A percentile compares a stretch with the other conserved stretches of the same genome.
These are phyloP conservation scores for Closterium sp. DNA, from an alignment of 139 green algal genomes.

Conservation along the genomic window DNA sequence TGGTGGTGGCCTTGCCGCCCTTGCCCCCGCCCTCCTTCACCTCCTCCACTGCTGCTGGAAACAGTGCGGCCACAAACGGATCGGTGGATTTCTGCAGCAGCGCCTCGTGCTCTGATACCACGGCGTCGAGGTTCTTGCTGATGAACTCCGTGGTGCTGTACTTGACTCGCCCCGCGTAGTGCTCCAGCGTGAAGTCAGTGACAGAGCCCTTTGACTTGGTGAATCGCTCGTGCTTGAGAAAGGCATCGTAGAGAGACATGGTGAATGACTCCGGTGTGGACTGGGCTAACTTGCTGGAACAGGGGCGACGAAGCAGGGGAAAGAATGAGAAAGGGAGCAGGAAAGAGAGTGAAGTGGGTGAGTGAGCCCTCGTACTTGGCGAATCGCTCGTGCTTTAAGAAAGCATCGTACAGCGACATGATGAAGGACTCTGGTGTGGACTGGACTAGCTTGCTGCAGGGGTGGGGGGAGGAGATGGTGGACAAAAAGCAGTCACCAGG, in stretches of 20 bases:
- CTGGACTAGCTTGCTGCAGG: conserved; percentile 9
- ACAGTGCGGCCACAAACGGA: neutral
- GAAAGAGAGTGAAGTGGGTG: neutral
- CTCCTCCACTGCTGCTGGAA: neutral
- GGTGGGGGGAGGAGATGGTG: neutral
- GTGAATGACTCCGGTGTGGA: conserved; percentile 19
- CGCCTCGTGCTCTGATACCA: conserved; percentile 92
- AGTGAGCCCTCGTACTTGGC: neutral
- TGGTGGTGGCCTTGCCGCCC: neutral
- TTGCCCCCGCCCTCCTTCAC: neutral
- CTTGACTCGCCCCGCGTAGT: conserved; percentile 51
- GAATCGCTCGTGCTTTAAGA: conserved; percentile 19
- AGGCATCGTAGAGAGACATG: neutral
- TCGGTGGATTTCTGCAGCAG: conserved; percentile 63
- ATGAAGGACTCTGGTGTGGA: conserved; percentile 22
- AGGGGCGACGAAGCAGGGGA: neutral
- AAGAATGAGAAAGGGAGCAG: neutral
- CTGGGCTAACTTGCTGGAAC: conserved; percentile 19
- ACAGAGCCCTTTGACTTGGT: conserved; percentile 19
- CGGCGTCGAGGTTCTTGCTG: conserved; percentile 88
- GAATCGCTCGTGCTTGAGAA: conserved; percentile 23
- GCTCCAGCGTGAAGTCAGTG: conserved; percentile 35
- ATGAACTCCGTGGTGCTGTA: conserved; percentile 57
- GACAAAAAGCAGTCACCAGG: neutral
- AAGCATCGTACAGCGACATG: neutral